phyloP scores from a whole-genome alignment of 2,329 filamentous ascomycete genomes.

The Neonectria ditissima region DNA sequence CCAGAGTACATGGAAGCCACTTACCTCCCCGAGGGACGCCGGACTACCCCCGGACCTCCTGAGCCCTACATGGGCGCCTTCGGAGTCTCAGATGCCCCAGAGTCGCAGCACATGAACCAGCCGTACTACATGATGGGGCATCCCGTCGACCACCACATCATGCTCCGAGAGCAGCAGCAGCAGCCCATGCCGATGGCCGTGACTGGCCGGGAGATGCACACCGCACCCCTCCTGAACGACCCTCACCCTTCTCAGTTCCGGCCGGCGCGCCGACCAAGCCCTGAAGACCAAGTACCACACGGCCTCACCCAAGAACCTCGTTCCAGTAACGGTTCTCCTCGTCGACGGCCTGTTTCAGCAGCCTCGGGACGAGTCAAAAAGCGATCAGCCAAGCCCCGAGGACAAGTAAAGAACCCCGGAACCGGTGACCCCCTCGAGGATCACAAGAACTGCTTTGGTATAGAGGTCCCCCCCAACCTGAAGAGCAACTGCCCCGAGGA shows the following conservation, averaged over 20 bases:
- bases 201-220: conserved; percentile 42
- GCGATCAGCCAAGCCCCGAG: conserved; percentile 34
- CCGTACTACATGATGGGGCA: conserved; percentile 47
- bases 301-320: conserved; percentile 29
- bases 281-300: conserved; percentile 33
- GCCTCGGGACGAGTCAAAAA: conserved; percentile 46
- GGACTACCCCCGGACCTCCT: conserved; percentile 53
- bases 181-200: conserved; percentile 41
- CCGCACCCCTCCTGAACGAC: conserved; percentile 41
- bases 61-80: conserved; percentile 53
- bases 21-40: conserved; percentile 55
- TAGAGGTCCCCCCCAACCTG: conserved; percentile 53
- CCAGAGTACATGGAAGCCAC: conserved; percentile 50
- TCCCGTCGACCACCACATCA: conserved; percentile 43
- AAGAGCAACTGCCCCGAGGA: conserved; percentile 60
- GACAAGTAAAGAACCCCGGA: conserved; percentile 21
- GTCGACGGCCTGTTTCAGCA: conserved; percentile 40
- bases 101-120: conserved; percentile 42
- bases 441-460: conserved; percentile 50
- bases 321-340: conserved; percentile 45
- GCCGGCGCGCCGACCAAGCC: conserved; percentile 41
- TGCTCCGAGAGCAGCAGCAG: conserved; percentile 38
- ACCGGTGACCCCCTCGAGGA: conserved; percentile 46
- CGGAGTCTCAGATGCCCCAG: conserved; percentile 49
- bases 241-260: conserved; percentile 38